A percentile compares a stretch with the other conserved stretches of the same genome.
Evolutionary conservation across 73 alveolate species (phyloP).

Genomic region (Durusdinium trenchii): DNA sequence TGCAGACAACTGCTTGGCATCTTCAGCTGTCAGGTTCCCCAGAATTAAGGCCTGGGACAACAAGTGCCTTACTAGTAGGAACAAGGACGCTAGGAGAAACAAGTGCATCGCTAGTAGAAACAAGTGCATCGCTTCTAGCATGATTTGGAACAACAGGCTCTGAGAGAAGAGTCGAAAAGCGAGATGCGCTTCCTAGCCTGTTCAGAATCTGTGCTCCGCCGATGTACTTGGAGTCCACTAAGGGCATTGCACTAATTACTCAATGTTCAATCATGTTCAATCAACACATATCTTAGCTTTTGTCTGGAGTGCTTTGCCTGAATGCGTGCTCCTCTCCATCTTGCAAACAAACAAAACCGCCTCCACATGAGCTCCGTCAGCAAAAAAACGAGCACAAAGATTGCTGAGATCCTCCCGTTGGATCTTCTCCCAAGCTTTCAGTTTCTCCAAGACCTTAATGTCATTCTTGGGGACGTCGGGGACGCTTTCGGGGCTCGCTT

Average conservation of each 20-base stretch:
- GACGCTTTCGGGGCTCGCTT: not conserved
- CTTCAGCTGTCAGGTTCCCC: conserved; percentile 74
- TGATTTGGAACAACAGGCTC: no score
- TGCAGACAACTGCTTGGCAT: not conserved
- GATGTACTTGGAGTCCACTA: no score
- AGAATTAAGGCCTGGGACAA: not conserved
- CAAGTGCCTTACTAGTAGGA: no score
- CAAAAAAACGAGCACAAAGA: conserved; percentile 19
- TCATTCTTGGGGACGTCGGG: not conserved
- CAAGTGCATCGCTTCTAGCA: no score
- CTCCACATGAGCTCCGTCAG: conserved; percentile 78
- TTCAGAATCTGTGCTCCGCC: no score
- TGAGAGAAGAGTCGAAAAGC: no score
- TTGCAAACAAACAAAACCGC: no score
- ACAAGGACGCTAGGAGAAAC: no score
- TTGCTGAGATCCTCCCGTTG: conserved; percentile 45
- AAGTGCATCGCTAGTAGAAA: no score
- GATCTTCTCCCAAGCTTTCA: conserved; percentile 34
- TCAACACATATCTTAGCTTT: not conserved
- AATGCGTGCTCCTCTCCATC: not conserved
- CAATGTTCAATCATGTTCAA: not conserved
- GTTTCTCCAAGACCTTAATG: not conserved
- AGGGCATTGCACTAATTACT: not conserved
- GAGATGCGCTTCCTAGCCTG: no score
- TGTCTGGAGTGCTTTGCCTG: not conserved